These are phyloP conservation scores for Xylariaceae sp. DNA, from an alignment of 2,329 filamentous ascomycete genomes.

Conservation along the genomic window DNA sequence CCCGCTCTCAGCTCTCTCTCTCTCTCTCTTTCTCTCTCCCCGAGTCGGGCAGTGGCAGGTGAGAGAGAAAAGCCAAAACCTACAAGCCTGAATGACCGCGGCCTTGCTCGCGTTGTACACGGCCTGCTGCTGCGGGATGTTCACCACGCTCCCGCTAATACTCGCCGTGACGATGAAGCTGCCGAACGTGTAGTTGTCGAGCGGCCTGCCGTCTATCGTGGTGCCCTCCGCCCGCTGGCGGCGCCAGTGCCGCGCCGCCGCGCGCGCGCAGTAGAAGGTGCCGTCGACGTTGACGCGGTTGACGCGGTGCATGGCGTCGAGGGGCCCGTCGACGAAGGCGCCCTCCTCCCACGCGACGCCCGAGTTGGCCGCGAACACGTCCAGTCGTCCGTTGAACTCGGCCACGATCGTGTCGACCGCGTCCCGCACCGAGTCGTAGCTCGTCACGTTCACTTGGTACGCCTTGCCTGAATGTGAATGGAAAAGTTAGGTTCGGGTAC, in stretches of 20 bases:
- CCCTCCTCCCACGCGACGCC: slow-evolving; percentile 68
- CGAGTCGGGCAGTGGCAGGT: neutral
- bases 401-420: slow-evolving; percentile 45
- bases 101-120: slow-evolving; percentile 70
- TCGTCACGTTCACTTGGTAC: slow-evolving; percentile 54
- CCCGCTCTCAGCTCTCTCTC: neutral
- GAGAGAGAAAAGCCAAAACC: too few species aligned
- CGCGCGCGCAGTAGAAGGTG: slow-evolving; percentile 69
- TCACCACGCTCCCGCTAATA: slow-evolving; percentile 72
- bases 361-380: slow-evolving; percentile 73
- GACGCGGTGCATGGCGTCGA: slow-evolving; percentile 59
- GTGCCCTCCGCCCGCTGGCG: slow-evolving; percentile 62
- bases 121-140: slow-evolving; percentile 67
- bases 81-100: slow-evolving; percentile 51
- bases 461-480: slow-evolving; percentile 46
- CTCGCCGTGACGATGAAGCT: slow-evolving; percentile 73
- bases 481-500: neutral
- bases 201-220: slow-evolving; percentile 51
- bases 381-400: slow-evolving; percentile 68
- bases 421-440: slow-evolving; percentile 41
- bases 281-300: slow-evolving; percentile 67
- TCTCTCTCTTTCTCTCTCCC: neutral
- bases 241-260: slow-evolving; percentile 61
- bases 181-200: slow-evolving; percentile 54
- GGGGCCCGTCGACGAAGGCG: slow-evolving; percentile 55